These are phyloP conservation scores for Juncus effusus DNA, from an alignment of 176 grass and related monocot genomes.

Conservation along the genomic window DNA sequence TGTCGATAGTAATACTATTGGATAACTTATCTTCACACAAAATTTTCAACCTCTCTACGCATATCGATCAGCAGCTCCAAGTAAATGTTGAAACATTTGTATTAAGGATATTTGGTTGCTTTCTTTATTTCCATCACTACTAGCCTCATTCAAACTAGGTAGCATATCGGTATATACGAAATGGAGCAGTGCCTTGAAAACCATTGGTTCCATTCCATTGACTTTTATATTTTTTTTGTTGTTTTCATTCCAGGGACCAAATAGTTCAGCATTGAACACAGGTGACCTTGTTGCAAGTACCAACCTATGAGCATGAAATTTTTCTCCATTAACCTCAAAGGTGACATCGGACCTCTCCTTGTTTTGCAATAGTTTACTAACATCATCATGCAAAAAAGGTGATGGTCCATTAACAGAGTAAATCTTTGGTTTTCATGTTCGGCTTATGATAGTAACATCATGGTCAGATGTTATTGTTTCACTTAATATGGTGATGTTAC, in stretches of 20 bases:
- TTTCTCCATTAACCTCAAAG: background rate
- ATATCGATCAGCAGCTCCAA: conserved; percentile 13
- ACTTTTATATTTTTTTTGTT: background rate
- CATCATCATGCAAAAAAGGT: conserved; percentile 9
- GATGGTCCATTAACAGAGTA: background rate
- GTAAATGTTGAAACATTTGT: conserved; percentile 11
- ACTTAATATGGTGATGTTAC: too few relatives aligned
- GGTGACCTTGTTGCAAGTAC: conserved; percentile 12
- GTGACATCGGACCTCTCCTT: conserved; percentile 3
- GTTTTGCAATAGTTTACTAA: background rate
- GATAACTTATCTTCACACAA: background rate
- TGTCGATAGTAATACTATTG: background rate
- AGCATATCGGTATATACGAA: conserved; percentile 13
- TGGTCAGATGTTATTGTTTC: too few relatives aligned
- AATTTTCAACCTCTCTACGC: background rate
- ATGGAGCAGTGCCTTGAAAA: conserved; percentile 12
- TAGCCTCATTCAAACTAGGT: background rate
- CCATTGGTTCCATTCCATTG: conserved; percentile 8
- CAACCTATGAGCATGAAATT: conserved; percentile 11
- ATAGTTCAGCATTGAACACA: conserved; percentile 9
- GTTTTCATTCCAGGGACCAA: background rate
- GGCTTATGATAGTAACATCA: too few relatives aligned
- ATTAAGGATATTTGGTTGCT: background rate
- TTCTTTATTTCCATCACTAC: background rate
- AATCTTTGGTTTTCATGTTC: too few relatives aligned